Evolutionary conservation across 257 asterid species (phyloP).

Genomic region (Osmanthus fragrans): DNA sequence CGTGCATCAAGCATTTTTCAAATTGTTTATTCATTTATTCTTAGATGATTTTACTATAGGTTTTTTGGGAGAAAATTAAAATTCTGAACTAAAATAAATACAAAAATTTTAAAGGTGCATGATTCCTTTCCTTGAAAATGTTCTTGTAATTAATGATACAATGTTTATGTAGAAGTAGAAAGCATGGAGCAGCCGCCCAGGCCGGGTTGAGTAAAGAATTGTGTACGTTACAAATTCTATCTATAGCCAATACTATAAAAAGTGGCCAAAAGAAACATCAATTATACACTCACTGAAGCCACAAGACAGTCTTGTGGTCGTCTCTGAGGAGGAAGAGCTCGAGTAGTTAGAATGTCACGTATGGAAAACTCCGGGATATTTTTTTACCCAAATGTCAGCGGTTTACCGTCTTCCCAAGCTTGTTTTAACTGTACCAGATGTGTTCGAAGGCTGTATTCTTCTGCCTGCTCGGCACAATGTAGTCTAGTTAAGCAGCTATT

Average conservation of each 20-base stretch:
- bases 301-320: slow-evolving; percentile 2
- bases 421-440: slow-evolving; percentile 67
- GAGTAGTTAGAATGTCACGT: slow-evolving; percentile 32
- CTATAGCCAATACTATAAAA: slow-evolving; percentile 5
- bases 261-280: slow-evolving; percentile 10
- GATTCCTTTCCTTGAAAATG: slow-evolving; percentile 16
- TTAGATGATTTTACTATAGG: no score
- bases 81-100: no score
- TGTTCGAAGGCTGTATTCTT: slow-evolving; percentile 76
- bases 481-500: slow-evolving; percentile 14
- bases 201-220: slow-evolving; percentile 15
- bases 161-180: slow-evolving; percentile 23
- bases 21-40: no score
- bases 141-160: slow-evolving; percentile 27
- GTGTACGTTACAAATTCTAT: slow-evolving; percentile 8
- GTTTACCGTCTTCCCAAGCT: slow-evolving; percentile 39
- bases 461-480: slow-evolving; percentile 51
- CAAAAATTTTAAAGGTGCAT: no score
- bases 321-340: neutral
- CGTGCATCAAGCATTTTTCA: no score
- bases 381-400: slow-evolving; percentile 26
- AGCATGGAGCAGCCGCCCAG: slow-evolving; percentile 20
- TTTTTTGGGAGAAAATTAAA: no score
- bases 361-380: neutral
- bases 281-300: slow-evolving; percentile 30